Evolutionary conservation across 352 stramenopile species (phyloP), one percentile per base, ranked within the genome.

Genomic region (Pythium monospermum): DNA sequence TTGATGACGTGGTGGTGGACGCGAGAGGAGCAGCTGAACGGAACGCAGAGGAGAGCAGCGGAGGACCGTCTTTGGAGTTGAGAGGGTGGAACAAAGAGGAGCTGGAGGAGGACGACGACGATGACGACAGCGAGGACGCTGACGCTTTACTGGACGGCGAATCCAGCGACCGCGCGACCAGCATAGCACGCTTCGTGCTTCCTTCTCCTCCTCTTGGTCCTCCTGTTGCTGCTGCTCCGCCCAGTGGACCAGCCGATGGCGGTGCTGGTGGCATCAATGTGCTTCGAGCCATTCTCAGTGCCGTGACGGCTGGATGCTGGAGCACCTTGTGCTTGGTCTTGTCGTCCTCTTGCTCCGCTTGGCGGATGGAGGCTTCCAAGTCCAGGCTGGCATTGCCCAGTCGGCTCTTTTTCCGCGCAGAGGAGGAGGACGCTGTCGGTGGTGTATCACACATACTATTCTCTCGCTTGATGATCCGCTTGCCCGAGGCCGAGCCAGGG

Each of bases 311-410:
- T 0, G 57, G 57, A 31, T 64, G 57, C n/a, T 52, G 40, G 3
- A 64, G 36, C 16, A 64, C 47, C 21, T 54, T 55, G 19, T 22
- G 15, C 6, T 26, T 36, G 4, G 45, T 30, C 31, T 28, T 18
- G 26, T 46, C 3, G 26, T 32, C 30, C 4, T 51, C 57, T 13
- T 54, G 32, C 12, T 64, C 57, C 25, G 57, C 49, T 32, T 64
- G 33, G 36, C 41, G 49, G 49, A 64, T 64, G n/a, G 57, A 64
- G 18, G 42, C 57, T 28, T 64, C 57, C 27, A 64, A 43, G 22
- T 38, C 42, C 4, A 58, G 32, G 15, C 49, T 39, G 13, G 32
- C 46, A 21, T 4, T 26, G 3, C 36, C 44, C 30, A 64, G 42
- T 6, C 55, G 55, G 47, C 25, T 53, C 35, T 64, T 58, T 30